These are phyloP conservation scores for Nakaseomyces bracarensis DNA, from an alignment of 1,139 yeast species.

Conservation along the genomic window DNA sequence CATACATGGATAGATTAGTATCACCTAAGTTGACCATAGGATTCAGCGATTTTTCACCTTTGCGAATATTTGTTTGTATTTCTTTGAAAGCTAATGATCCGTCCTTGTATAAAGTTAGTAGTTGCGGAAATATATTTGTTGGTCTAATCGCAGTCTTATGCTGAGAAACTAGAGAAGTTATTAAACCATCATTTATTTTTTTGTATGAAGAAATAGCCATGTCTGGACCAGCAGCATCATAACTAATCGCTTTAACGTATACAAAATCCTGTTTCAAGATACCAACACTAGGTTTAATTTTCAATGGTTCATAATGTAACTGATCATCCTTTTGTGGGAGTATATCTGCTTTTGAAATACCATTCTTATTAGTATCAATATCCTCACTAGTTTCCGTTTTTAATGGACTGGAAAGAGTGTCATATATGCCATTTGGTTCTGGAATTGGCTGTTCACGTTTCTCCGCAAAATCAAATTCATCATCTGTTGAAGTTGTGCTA, in stretches of 20 bases:
- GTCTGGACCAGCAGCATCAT: conserved; percentile 19
- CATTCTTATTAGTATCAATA: too few relatives aligned
- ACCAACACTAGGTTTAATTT: background rate
- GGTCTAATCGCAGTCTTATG: conserved; percentile 36
- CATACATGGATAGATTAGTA: conserved; percentile 66
- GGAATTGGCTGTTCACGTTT: background rate
- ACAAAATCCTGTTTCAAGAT: conserved; percentile 25
- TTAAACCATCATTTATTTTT: conserved; percentile 24
- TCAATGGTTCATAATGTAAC: background rate
- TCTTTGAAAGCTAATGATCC: conserved; percentile 32
- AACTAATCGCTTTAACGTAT: conserved; percentile 24
- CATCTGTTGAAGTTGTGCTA: background rate
- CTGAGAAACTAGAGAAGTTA: conserved; percentile 28
- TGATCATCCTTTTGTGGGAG: background rate
- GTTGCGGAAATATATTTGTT: conserved; percentile 33
- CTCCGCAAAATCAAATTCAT: background rate
- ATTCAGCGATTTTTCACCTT: conserved; percentile 29
- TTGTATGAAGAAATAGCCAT: conserved; percentile 23
- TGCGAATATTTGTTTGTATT: conserved; percentile 15
- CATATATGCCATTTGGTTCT: too few relatives aligned
- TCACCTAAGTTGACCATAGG: conserved; percentile 33
- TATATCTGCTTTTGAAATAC: background rate
- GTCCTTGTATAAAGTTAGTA: conserved; percentile 34
- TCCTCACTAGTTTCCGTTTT: too few relatives aligned
- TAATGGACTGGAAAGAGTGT: too few relatives aligned